These are phyloP conservation scores for Eucalyptus regnans DNA, from an alignment of 345 rosid genomes.

Conservation along the genomic window DNA sequence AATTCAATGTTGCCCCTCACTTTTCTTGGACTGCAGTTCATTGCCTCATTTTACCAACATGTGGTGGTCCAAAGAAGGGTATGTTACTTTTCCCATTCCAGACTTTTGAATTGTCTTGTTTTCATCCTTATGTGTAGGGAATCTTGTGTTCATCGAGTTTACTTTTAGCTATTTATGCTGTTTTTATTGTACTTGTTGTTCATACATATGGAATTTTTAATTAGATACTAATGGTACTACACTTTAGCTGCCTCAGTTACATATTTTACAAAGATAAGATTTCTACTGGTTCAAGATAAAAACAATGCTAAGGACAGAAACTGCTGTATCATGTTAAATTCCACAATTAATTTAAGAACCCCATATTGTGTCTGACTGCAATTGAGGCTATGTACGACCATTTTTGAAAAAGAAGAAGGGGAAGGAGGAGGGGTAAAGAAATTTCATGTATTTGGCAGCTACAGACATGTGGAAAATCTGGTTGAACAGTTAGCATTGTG, in stretches of 20 bases:
- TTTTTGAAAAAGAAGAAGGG: background rate
- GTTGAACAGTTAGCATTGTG: background rate
- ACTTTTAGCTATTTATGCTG: background rate
- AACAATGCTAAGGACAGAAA: background rate
- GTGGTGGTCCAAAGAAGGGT: constrained; percentile 91
- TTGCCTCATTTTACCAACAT: constrained; percentile 84
- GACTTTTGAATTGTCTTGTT: background rate
- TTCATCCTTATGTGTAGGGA: background rate
- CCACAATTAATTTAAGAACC: background rate
- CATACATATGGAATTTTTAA: background rate
- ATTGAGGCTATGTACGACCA: background rate
- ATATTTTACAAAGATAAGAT: background rate
- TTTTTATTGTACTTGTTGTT: background rate
- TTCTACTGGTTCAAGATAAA: background rate
- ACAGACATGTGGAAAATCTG: background rate
- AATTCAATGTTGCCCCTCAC: background rate
- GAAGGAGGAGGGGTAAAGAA: background rate
- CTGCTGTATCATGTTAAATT: background rate
- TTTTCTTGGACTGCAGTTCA: constrained; percentile 47
- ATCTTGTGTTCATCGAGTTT: background rate
- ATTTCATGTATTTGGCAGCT: background rate
- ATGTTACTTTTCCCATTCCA: constrained; percentile 2
- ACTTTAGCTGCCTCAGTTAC: background rate
- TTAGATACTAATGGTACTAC: background rate
- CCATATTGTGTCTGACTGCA: background rate